Percentiles rank a stretch among this genome's conserved stretches.
Evolutionary conservation across 768 basidiomycete genomes (phyloP).

Genomic region (Mycena epipterygia): DNA sequence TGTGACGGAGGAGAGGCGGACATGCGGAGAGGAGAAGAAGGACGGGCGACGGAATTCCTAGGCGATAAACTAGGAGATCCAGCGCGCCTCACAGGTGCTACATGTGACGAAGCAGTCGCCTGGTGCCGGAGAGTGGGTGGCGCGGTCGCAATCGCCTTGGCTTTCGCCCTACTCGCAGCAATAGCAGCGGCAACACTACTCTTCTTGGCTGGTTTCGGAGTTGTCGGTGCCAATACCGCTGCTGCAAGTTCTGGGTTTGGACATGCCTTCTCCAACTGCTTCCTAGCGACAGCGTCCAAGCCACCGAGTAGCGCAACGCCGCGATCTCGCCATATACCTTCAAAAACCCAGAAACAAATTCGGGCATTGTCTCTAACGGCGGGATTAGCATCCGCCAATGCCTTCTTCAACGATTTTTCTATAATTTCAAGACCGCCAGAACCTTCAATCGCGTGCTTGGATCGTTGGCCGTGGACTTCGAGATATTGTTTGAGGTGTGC

Average conservation of each 20-base stretch:
- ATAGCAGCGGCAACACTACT: slow-evolving; percentile 88
- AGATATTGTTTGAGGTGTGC: slow-evolving; percentile 83
- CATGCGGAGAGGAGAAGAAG: slow-evolving; percentile 62
- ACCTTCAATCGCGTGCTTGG: slow-evolving; percentile 76
- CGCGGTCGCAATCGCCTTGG: slow-evolving; percentile 85
- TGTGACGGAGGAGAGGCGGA: slow-evolving; percentile 63
- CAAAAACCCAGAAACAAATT: slow-evolving; percentile 83
- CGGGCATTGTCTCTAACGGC: slow-evolving; percentile 83
- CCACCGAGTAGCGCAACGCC: slow-evolving; percentile 73
- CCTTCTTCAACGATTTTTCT: slow-evolving; percentile 81
- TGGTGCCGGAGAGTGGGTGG: slow-evolving; percentile 87
- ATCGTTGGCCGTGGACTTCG: slow-evolving; percentile 76
- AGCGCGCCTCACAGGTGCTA: slow-evolving; percentile 61
- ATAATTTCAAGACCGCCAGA: slow-evolving; percentile 77
- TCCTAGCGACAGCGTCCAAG: slow-evolving; percentile 78
- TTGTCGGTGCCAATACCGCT: slow-evolving; percentile 57
- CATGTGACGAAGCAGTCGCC: slow-evolving; percentile 80
- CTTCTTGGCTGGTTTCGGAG: slow-evolving; percentile 77
- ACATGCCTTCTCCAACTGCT: slow-evolving; percentile 89
- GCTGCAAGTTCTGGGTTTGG: slow-evolving; percentile 67
- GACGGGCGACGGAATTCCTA: slow-evolving; percentile 53
- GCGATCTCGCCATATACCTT: slow-evolving; percentile 79
- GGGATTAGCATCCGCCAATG: slow-evolving; percentile 84
- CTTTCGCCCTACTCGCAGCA: slow-evolving; percentile 91
- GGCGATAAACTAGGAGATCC: slow-evolving; percentile 58